Conservation (phyloP, 768 basidiomycete genomes). For the Lactifluus echinatus region DNA sequence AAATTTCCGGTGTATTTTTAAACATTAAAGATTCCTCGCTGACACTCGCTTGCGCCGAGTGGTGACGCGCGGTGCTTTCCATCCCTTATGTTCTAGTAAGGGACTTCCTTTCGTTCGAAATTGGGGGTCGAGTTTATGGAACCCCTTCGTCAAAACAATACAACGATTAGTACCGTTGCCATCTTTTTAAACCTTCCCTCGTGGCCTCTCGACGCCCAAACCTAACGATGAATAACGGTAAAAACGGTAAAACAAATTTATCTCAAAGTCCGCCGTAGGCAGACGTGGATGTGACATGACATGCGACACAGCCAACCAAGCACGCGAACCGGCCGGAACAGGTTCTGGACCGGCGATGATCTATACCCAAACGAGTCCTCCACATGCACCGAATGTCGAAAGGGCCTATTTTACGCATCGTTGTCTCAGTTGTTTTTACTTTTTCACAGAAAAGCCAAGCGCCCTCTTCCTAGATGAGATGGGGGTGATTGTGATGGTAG, state of each 20-base stretch:
- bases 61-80: neutral
- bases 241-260: neutral
- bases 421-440: neutral
- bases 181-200: neutral
- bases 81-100: constrained; percentile 3
- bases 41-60: neutral
- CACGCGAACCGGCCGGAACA: neutral
- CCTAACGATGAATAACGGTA: neutral
- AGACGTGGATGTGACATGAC: too few species aligned
- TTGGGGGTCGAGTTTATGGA: constrained; percentile 5
- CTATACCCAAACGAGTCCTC: neutral
- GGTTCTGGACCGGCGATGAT: constrained; percentile 1
- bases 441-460: neutral
- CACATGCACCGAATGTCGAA: too few species aligned
- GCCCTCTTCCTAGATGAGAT: neutral
- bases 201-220: neutral
- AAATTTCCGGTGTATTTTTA: neutral
- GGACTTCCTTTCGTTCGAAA: constrained; percentile 4
- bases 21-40: neutral
- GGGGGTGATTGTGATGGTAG: neutral
- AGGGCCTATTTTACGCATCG: neutral
- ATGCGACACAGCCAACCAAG: neutral
- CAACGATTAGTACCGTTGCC: neutral
- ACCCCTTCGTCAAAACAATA: neutral
- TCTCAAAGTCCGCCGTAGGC: too few species aligned